Evolutionary conservation across 2,329 filamentous ascomycete species (phyloP), one percentile per base, ranked within the genome.

Genomic region (Penicillium sclerotiorum): DNA sequence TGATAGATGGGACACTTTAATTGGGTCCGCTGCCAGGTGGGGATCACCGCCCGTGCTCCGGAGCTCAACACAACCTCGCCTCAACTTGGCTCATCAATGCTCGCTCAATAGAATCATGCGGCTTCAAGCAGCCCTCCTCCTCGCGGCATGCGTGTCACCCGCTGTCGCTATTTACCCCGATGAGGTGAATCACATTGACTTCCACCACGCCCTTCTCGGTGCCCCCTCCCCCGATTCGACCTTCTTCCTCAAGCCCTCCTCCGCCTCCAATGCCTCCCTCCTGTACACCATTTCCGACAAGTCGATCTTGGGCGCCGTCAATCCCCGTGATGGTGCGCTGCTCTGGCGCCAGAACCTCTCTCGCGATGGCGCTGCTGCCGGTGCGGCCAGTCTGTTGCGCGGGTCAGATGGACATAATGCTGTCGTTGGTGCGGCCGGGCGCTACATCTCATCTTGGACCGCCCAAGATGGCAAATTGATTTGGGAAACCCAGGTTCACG

Each of bases 211-310:
- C 58, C 85, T 97, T 41, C 78, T 99, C 64, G 94, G 94, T 65
- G 75, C 89, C 30, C 91, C 94, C 47, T 87, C 88, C 69, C 78
- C 83, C 68, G 84, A 89, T 56, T 89, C 90, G 53, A 96, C 93
- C 61, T 95, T 97, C 81, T 97, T 97, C 83, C 90, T 96, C 75
- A 87, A 86, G 61, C 93, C 94, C 32, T 82, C 88, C 64, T 80
- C 83, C 55, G 83, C 86, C 60, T 92, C 93, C 55, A 90, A 89
- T 71, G 92, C 92, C 28, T 93, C 89, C 46, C 80, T 99, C 30
- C 80, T 99, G 45, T 99, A 96, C 71, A 95, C 94, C 0, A 77
- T 97, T 37, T 95, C 90, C 57, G 89, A 96, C 50, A 81, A 91
- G 41, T 84, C 86, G 30, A 82, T 96, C 2, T 73, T 99, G 15